Percentiles rank a stretch among this genome's conserved stretches.
phyloP scores from a whole-genome alignment of 106 monocot species.

The Acorus gramineus region DNA sequence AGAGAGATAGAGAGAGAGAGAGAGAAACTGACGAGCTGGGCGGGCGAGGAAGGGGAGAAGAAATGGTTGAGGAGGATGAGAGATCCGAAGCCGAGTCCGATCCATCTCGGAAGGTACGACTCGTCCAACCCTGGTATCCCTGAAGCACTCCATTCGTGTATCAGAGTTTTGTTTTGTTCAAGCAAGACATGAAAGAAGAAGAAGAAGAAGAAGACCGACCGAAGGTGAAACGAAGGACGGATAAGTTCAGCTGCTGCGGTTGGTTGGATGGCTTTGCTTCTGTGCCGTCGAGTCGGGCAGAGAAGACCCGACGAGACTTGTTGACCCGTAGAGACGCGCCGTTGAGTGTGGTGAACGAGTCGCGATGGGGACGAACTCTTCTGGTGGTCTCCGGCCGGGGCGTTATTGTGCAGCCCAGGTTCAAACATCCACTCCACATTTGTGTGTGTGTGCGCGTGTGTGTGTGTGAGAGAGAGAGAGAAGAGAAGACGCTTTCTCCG shows the following conservation, averaged over 20 bases:
- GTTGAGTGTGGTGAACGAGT: too few relatives aligned
- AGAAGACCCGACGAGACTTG: too few relatives aligned
- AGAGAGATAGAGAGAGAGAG: not conserved
- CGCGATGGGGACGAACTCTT: too few relatives aligned
- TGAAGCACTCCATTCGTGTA: slow-evolving; percentile 4
- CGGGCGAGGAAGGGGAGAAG: slow-evolving; percentile 34
- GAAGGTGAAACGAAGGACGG: slow-evolving; percentile 91
- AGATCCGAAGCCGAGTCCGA: slow-evolving; percentile 37
- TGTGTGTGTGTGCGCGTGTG: too few relatives aligned
- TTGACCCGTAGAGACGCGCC: too few relatives aligned
- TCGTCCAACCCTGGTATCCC: slow-evolving; percentile 82
- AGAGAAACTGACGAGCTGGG: slow-evolving; percentile 46
- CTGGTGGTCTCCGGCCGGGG: too few relatives aligned
- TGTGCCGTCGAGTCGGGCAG: too few relatives aligned
- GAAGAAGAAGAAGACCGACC: slow-evolving; percentile 18
- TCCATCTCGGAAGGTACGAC: slow-evolving; percentile 55
- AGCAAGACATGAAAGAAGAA: not conserved
- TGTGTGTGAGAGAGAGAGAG: too few relatives aligned
- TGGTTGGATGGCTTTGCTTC: not conserved
- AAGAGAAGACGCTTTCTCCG: too few relatives aligned
- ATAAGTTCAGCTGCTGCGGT: slow-evolving; percentile 60
- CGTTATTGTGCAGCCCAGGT: too few relatives aligned
- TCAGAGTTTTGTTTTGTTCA: not conserved
- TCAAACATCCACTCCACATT: too few relatives aligned
- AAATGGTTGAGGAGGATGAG: slow-evolving; percentile 62